Evolutionary conservation across 805 yeast genomes (phyloP), one percentile per base, ranked within the genome.

Genomic region (Danielia reshetovae): DNA sequence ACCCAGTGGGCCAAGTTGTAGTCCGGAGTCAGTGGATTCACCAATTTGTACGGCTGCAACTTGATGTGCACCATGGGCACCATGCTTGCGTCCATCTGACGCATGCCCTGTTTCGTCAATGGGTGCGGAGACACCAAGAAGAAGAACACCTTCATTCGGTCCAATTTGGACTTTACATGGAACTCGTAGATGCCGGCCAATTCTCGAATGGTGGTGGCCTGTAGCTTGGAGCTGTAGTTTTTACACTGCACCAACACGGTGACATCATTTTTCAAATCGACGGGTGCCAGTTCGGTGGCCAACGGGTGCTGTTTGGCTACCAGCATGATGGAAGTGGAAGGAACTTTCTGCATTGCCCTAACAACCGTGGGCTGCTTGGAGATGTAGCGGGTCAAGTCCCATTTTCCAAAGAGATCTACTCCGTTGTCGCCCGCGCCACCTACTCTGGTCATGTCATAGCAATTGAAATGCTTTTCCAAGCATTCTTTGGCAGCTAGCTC

Each of bases 401-500:
- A 76, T 27, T 59, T 59, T 0, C 81, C 81, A 14, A 71, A 49
- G 4, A 78, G 49, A 47, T 78, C 84, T 4, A 77, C 58, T 0
- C 84, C 84, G 34, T 70, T 63, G 44, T 78, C 84, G 32, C 68
- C 66, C 2, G 76, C 60, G 1, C 82, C 80, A 1, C 84, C 84
- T 25, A 62, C 67, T 27, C 74, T 68, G 2, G 59, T 40, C 29
- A 75, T 36, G 22, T 61, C 49, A 11, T 48, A 45, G 28, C 74
- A 60, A 13, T 62, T 52, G 17, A 75, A 58, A n/a, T 53, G 44
- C 2, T 54, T 31, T 37, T 62, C 59, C 4, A 78, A 52, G 23
- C 64, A 57, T 4, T 58, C 57, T 41, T 68, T 60, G 18, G 70
- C 60, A 2, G 65, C 50, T 13, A 74, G 52, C 42, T 78, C 85